Evolutionary conservation across 2,329 filamentous ascomycete genomes (phyloP).

Genomic region (Thielaviopsis populi): DNA sequence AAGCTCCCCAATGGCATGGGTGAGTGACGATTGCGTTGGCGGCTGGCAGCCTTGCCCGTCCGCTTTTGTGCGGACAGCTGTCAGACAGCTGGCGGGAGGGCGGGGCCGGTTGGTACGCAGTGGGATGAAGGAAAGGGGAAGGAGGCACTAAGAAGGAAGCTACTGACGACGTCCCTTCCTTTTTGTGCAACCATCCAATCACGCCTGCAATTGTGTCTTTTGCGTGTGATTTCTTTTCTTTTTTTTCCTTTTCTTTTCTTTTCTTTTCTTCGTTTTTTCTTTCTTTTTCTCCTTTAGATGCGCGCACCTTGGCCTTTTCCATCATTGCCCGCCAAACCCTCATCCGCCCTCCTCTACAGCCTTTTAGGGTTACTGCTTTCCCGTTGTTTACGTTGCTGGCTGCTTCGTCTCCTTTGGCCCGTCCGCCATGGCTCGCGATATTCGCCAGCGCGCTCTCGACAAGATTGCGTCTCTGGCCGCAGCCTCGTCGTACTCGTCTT

Average conservation of each 20-base stretch:
- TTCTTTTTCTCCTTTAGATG: neutral
- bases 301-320: neutral
- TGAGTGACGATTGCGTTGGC: slow-evolving; percentile 16
- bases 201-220: neutral
- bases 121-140: slow-evolving; percentile 2
- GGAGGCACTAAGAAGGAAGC: slow-evolving; percentile 14
- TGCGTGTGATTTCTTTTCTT: neutral
- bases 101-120: neutral
- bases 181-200: neutral
- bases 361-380: neutral
- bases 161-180: neutral
- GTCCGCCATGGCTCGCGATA: slow-evolving; percentile 34
- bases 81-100: neutral
- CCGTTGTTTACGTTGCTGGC: neutral
- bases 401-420: neutral
- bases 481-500: slow-evolving; percentile 35
- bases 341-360: neutral
- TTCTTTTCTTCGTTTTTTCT: neutral
- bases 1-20: neutral
- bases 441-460: slow-evolving; percentile 47
- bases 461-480: slow-evolving; percentile 51
- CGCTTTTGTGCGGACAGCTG: neutral
- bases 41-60: slow-evolving; percentile 36
- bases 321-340: neutral
- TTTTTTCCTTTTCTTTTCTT: neutral